These are phyloP conservation scores for Fusarium caatingaense DNA, from an alignment of 2,329 filamentous ascomycete species.

Conservation along the genomic window DNA sequence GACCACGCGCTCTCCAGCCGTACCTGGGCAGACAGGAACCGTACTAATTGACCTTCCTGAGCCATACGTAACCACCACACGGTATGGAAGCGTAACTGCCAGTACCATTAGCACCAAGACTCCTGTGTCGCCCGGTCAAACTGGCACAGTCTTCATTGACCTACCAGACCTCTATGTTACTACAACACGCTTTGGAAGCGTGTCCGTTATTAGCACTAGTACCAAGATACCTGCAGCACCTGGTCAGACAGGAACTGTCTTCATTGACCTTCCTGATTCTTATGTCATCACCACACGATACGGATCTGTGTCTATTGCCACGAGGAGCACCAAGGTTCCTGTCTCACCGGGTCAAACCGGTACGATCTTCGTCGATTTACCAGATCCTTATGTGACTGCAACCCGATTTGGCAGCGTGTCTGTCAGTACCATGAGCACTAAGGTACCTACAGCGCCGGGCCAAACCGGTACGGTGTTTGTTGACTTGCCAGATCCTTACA, in stretches of 20 bases:
- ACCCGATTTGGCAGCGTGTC: neutral
- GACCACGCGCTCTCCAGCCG: neutral
- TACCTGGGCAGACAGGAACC: neutral
- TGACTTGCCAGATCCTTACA: neutral
- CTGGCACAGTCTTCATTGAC: neutral
- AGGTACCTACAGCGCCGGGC: neutral
- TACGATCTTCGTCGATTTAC: neutral
- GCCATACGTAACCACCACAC: neutral
- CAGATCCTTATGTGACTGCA: neutral
- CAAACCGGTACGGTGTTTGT: neutral
- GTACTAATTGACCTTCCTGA: neutral
- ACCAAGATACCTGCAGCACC: neutral
- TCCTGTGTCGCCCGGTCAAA: neutral
- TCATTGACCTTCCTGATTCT: neutral
- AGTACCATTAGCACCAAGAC: neutral
- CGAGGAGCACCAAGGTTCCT: neutral
- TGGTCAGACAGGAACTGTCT: neutral
- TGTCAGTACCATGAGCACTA: neutral
- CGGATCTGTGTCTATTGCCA: neutral
- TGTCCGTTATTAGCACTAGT: neutral
- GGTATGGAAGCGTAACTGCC: neutral
- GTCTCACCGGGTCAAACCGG: neutral
- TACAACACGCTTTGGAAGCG: neutral
- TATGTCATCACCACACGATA: neutral
- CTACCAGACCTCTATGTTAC: neutral